A percentile compares a stretch with the other conserved stretches of the same genome.
Evolutionary conservation across 2,329 filamentous ascomycete species (phyloP).

Genomic region (Tolypocladium inflatum): DNA sequence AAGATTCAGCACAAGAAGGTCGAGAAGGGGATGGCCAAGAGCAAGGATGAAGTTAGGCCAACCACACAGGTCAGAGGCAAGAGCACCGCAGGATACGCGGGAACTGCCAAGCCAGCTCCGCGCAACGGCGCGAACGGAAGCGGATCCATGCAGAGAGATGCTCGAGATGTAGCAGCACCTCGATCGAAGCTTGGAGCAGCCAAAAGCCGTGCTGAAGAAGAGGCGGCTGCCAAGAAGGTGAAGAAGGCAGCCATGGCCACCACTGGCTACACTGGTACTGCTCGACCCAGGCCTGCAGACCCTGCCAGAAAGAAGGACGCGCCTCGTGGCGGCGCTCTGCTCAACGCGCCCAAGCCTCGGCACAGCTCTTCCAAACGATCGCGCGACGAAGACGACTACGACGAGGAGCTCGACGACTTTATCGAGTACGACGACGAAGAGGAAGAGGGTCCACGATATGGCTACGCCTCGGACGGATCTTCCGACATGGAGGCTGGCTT

Average conservation of each 20-base stretch:
- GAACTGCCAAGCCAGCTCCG: slow-evolving; percentile 19
- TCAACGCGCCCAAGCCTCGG: slow-evolving; percentile 21
- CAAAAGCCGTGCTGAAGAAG: slow-evolving; percentile 17
- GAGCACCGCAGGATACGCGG: slow-evolving; percentile 15
- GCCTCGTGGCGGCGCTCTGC: slow-evolving; percentile 30
- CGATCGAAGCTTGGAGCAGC: slow-evolving; percentile 2
- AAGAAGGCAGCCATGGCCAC: slow-evolving; percentile 55
- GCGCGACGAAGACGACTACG: slow-evolving; percentile 49
- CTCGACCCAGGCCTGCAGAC: slow-evolving; percentile 42
- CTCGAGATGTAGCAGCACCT: slow-evolving; percentile 1
- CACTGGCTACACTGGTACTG: slow-evolving; percentile 56
- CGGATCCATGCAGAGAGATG: slow-evolving; percentile 2
- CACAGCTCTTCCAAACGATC: slow-evolving; percentile 20
- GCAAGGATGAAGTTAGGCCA: slow-evolving; percentile 33
- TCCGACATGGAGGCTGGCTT: slow-evolving; percentile 73
- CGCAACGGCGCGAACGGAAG: slow-evolving; percentile 13
- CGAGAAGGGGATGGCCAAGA: slow-evolving; percentile 50
- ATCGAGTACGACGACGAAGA: slow-evolving; percentile 53
- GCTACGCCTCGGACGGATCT: slow-evolving; percentile 55
- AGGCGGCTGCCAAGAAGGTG: slow-evolving; percentile 43
- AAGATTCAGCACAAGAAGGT: slow-evolving; percentile 68
- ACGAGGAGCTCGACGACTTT: slow-evolving; percentile 53
- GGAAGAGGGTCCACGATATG: slow-evolving; percentile 32
- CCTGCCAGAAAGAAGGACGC: slow-evolving; percentile 20
- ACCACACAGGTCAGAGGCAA: slow-evolving; percentile 19